Base-by-base conservation (phyloP, 2,329 filamentous ascomycete species). In the Chaetomiaceae sp. region DNA sequence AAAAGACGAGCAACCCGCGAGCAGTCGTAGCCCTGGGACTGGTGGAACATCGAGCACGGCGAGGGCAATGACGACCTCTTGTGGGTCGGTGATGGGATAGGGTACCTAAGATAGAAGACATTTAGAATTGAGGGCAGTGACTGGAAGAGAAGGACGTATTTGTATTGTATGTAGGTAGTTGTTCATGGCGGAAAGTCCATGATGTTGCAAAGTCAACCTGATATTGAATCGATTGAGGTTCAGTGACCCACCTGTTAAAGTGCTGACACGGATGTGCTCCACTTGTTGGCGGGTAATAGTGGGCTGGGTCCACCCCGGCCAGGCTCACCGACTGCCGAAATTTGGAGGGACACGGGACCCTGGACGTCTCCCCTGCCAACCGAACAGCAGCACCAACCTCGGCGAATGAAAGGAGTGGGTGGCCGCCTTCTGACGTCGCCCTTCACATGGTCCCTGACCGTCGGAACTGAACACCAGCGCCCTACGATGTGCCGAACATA, bases 261-360 rank as follows among this genome's bases (percentile, higher is more conserved):
- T 39, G 25, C 36, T 48, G 46, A 48, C 29, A n/a, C 8, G n/a
- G n/a, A n/a, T n/a, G n/a, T 14, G 12, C 45, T 23, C 45, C 34
- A 29, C 45, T 14, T 27, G 46, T 33, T 52, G 36, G 47, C 53
- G 56, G 56, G 44, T 55, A 58, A 55, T 49, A 58, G 56, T 58
- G 56, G 56, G 53, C n/a, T n/a, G n/a, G 27, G 50, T 25, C 9
- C 11, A 14, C 42, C 37, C 39, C 39, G 14, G 23, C 3, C 31
- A n/a, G 36, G 38, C 40, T 51, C 38, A 34, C 42, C 47, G 39
- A 42, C 47, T 49, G 44, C 48, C 45, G 53, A 33, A 42, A 20
- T 52, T 52, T 19, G 17, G 3, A 27, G 38, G 12, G 45, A 38
- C 46, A n/a, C 27, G 39, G n/a, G 37, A 47, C 34, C 14, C 45